A percentile compares a stretch with the other conserved stretches of the same genome.
Evolutionary conservation across 352 stramenopile species (phyloP).

Genomic region (Pseudoperonospora humuli): DNA sequence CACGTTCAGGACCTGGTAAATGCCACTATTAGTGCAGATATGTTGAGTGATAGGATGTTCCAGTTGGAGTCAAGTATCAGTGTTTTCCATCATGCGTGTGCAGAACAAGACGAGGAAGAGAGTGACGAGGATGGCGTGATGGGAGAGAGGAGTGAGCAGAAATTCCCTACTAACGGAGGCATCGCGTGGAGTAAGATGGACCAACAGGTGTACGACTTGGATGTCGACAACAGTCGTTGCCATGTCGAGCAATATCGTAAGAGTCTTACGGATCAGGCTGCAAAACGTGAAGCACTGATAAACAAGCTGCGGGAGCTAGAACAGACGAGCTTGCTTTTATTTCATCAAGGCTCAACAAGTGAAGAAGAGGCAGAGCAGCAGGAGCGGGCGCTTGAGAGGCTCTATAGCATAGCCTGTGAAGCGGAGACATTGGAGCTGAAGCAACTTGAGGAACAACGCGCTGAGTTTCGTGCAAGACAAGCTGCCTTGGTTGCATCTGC

Average conservation of each 20-base stretch:
- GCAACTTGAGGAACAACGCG: slow-evolving; percentile 41
- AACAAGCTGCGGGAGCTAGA: slow-evolving; percentile 36
- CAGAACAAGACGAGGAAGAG: slow-evolving; percentile 29
- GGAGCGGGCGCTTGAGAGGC: slow-evolving; percentile 32
- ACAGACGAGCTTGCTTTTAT: slow-evolving; percentile 40
- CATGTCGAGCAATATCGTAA: slow-evolving; percentile 76
- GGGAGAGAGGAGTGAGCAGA: slow-evolving; percentile 11
- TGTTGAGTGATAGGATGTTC: slow-evolving; percentile 86
- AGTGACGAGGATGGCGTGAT: slow-evolving; percentile 11
- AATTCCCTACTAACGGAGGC: slow-evolving; percentile 25
- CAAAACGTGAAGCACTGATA: slow-evolving; percentile 56
- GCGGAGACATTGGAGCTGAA: slow-evolving; percentile 47
- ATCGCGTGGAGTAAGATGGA: slow-evolving; percentile 73
- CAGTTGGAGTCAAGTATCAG: slow-evolving; percentile 76
- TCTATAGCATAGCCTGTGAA: slow-evolving; percentile 49
- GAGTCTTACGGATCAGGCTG: slow-evolving; percentile 56
- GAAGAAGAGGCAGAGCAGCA: slow-evolving; percentile 38
- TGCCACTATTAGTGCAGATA: slow-evolving; percentile 72
- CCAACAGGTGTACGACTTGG: slow-evolving; percentile 71
- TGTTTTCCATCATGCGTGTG: slow-evolving; percentile 58
- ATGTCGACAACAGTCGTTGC: slow-evolving; percentile 55
- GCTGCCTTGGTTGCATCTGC: slow-evolving; percentile 19
- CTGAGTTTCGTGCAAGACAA: slow-evolving; percentile 27
- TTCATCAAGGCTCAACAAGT: slow-evolving; percentile 23
- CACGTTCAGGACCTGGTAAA: slow-evolving; percentile 69